These are phyloP conservation scores for Pythium pyrilobum DNA, from an alignment of 352 stramenopile genomes.

Conservation along the genomic window DNA sequence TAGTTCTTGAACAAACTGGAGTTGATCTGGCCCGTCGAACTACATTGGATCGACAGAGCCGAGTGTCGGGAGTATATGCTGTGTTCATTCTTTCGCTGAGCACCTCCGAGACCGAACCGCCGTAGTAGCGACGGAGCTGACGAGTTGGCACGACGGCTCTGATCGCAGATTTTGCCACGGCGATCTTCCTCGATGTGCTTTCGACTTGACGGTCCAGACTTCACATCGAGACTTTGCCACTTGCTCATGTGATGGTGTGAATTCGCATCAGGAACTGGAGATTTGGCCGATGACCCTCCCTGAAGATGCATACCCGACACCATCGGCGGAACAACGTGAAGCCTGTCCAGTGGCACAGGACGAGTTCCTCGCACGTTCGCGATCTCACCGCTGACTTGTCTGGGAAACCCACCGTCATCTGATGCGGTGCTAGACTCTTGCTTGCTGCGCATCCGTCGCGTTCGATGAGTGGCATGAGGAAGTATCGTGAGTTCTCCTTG, in stretches of 20 bases:
- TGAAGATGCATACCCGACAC: not conserved
- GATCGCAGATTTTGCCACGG: no score
- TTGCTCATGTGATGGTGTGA: no score
- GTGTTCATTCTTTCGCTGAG: not conserved
- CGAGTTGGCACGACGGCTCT: not conserved
- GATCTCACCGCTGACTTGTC: not conserved
- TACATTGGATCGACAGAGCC: not conserved
- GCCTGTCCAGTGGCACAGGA: not conserved
- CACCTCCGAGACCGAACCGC: not conserved
- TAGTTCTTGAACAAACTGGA: conserved; percentile 1
- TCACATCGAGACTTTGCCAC: no score
- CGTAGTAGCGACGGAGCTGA: not conserved
- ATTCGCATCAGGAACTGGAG: no score
- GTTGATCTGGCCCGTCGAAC: not conserved
- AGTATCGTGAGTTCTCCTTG: no score
- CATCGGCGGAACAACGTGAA: conserved; percentile 13
- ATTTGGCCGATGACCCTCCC: no score
- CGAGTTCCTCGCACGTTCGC: no score
- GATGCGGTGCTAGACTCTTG: conserved; percentile 1
- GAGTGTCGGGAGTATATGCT: conserved; percentile 5
- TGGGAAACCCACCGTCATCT: not conserved
- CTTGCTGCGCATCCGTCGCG: not conserved
- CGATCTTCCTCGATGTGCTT: no score
- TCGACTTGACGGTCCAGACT: no score
- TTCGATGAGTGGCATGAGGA: not conserved